phyloP scores from a whole-genome alignment of 176 grass and related monocot genomes.

The Thinopyrum elongatum region DNA sequence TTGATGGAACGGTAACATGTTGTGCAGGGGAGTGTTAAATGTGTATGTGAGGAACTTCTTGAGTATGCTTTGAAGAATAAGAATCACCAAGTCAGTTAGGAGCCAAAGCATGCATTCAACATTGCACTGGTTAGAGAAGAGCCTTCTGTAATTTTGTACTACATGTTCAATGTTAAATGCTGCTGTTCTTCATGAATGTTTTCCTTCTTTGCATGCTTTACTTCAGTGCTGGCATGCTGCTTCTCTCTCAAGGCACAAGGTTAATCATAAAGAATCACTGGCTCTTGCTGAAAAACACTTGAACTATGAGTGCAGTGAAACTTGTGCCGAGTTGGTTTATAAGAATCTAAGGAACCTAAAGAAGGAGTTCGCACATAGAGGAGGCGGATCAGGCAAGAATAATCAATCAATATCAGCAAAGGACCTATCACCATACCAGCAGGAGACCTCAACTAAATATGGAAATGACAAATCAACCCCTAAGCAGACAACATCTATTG shows the following conservation, averaged over 20 bases:
- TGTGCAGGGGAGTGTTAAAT: constrained; percentile 69
- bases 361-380: constrained; percentile 55
- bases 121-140: constrained; percentile 79
- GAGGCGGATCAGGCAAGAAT: constrained; percentile 35
- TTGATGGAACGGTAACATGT: constrained; percentile 15
- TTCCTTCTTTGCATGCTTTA: constrained; percentile 28
- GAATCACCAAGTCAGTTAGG: constrained; percentile 62
- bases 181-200: constrained; percentile 26
- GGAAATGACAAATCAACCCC: constrained; percentile 14
- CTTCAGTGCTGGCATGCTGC: constrained; percentile 91
- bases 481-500: constrained; percentile 15
- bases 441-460: constrained; percentile 20
- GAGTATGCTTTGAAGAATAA: constrained; percentile 87
- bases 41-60: constrained; percentile 60
- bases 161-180: constrained; percentile 20
- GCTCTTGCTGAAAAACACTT: constrained; percentile 59
- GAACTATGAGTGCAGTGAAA: constrained; percentile 65
- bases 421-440: constrained; percentile 18
- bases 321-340: constrained; percentile 51
- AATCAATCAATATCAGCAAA: constrained; percentile 5
- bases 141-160: constrained; percentile 25
- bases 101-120: constrained; percentile 79
- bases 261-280: constrained; percentile 63
- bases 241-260: constrained; percentile 82
- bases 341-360: constrained; percentile 69